Conservation (phyloP, 306 rosid genomes). For the Carpinus fangiana region DNA sequence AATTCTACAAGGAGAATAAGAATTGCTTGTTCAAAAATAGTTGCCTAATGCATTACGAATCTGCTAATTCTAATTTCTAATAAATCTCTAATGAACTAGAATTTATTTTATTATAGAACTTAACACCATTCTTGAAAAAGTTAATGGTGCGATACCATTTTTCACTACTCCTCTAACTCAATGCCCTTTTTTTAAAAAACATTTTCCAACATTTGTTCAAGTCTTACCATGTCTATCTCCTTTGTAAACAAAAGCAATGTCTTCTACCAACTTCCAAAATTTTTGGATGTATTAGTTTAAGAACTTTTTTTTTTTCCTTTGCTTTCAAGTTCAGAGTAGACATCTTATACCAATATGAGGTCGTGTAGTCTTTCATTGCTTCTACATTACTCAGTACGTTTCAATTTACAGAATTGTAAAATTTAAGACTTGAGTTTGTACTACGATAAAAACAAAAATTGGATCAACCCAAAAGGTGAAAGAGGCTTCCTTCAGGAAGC, state of each 20-base stretch:
- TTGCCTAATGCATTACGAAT: not conserved
- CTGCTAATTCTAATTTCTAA: not conserved
- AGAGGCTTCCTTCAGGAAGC: not conserved
- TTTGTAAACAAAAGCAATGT: not conserved
- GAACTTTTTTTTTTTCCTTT: not conserved
- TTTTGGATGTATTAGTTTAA: not conserved
- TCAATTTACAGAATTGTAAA: not conserved
- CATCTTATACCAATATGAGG: not conserved
- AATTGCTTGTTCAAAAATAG: conserved; percentile 3
- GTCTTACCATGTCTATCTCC: not conserved
- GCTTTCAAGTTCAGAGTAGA: not conserved
- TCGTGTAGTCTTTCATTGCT: not conserved
- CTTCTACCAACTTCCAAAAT: not conserved
- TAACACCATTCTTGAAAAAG: not conserved
- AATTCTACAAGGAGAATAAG: conserved; percentile 36
- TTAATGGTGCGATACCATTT: not conserved
- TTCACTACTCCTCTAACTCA: not conserved
- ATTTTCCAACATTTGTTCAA: not conserved
- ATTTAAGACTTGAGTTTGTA: not conserved
- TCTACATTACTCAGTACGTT: not conserved
- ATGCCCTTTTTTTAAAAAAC: not conserved
- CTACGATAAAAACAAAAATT: not conserved
- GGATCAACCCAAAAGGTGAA: not conserved
- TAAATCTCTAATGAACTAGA: not conserved
- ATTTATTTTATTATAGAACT: not conserved